Base-by-base conservation (phyloP, 2,329 filamentous ascomycete species). In the Drechslerella stenobrocha region DNA sequence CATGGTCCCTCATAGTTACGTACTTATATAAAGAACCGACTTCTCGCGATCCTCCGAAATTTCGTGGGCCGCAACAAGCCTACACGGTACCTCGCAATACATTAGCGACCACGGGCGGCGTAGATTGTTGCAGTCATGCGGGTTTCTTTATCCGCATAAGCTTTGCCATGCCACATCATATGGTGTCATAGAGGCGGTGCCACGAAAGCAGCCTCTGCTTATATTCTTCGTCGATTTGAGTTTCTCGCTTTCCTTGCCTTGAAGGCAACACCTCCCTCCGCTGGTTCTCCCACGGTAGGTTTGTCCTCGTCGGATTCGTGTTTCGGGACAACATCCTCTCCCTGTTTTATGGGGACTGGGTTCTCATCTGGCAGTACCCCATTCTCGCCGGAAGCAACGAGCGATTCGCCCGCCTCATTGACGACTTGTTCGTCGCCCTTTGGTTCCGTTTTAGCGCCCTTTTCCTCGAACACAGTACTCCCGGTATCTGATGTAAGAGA, bases 181-280 rank as follows among this genome's bases (percentile, higher is more conserved):
- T 28, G 11, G 34, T 30, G 22, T 18, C 11, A 8, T 47, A 26
- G 22, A 34, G 47, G 26, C 6, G 7, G 11, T 52, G 13, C 23
- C 32, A 48, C 56, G 52, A 20, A 42, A 23, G 28, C 34, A 13
- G n/a, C 47, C 35, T 35, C 15, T 51, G 18, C 20, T 69, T 40
- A 69, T 52, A 61, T 55, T 40, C 64, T 58, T 35, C 64, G 64
- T 35, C 64, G 56, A 45, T 69, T 69, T 20, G 55, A 79, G 51
- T 81, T 82, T 78, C 85, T 87, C 11, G 84, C 80, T 74, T 90
- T 92, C 55, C 88, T 80, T 78, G 90, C 91, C 77, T 91, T 92
- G 77, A 92, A 93, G 2, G 90, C 79, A 1, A 90, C 81, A 1
- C 82, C 79, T 8, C 79, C 74, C 1, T 75, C 70, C 7, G 71